Evolutionary conservation across 352 stramenopile genomes (phyloP).

Genomic region (Phytophthora aleatoria): DNA sequence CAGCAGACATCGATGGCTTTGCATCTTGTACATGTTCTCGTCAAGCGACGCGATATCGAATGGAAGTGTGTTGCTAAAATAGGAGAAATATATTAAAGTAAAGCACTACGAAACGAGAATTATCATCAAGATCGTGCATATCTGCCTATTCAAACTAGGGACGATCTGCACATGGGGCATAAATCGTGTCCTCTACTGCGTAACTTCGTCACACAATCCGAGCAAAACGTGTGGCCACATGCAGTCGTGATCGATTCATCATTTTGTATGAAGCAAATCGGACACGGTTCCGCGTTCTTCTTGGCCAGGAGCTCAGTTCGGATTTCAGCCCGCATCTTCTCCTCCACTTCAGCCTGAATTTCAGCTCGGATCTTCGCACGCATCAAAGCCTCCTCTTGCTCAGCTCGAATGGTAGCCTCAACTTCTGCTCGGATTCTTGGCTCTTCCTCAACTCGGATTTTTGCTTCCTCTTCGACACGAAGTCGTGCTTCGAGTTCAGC

Average conservation of each 20-base stretch:
- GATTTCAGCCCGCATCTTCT: conserved; percentile 22
- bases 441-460: conserved; percentile 16
- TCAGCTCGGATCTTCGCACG: conserved; percentile 19
- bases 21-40: neutral
- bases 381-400: conserved; percentile 18
- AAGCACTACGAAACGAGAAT: neutral
- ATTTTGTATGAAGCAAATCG: conserved; percentile 19
- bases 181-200: conserved; percentile 4
- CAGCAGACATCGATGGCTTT: no score
- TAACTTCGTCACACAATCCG: conserved; percentile 12
- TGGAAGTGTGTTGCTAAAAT: conserved; percentile 35
- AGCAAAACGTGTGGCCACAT: conserved; percentile 21
- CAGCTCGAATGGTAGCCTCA: conserved; percentile 9
- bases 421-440: conserved; percentile 24
- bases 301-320: conserved; percentile 18
- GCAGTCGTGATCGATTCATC: conserved; percentile 11
- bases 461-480: conserved; percentile 19
- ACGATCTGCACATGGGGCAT: conserved; percentile 22
- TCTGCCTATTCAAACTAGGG: conserved; percentile 3
- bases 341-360: conserved; percentile 22
- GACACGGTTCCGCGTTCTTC: conserved; percentile 12
- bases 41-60: conserved; percentile 2
- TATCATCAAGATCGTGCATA: neutral
- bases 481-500: conserved; percentile 11
- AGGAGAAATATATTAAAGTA: neutral